Evolutionary conservation across 2,329 filamentous ascomycete genomes (phyloP), one percentile per base, ranked within the genome.

Genomic region (Cladophialophora bantiana): DNA sequence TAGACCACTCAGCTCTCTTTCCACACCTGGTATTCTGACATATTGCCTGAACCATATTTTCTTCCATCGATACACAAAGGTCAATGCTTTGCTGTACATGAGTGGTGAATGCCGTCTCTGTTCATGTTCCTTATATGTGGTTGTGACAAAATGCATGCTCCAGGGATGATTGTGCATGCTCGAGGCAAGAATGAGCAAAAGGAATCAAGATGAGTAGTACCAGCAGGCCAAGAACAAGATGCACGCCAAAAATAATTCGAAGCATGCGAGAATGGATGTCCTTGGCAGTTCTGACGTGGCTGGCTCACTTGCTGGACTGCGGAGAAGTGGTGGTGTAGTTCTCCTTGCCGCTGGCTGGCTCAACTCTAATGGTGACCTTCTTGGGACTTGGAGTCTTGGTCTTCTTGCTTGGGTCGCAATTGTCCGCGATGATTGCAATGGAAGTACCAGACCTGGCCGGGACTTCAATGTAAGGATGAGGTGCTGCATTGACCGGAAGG

Each of bases 331-430:
- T 78, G n/a, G 75, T 69, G 40, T 75, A 64, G 48, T 80, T 74
- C 67, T 78, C 77, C 72, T 78, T 78, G 65, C 77, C 76, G 13
- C 78, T 78, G 12, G 78, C 76, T 36, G 78, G 78, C 13, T 75
- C 77, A 15, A 78, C 71, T 62, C 76, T 76, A 67, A 76, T 72
- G 34, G 67, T 77, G 58, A 78, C 76, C 68, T 80, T 82, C 35
- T 76, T 76, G n/a, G 80, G 78, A 66, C 76, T 82, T 32, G 78
- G 77, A 60, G 77, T 76, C 53, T 76, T 76, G 12, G 79, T 76
- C 57, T 74, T 77, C 57, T 74, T 71, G 36, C 18, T 59, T 32
- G 65, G 26, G 32, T 77, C 74, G 26, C 68, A 68, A 58, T 67
- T 70, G 18, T 77, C 72, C 13, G 76, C 73, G 20, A 68, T 42